Base-by-base conservation (phyloP, 805 yeast species). In the Maudiozyma serrabonitensis region DNA sequence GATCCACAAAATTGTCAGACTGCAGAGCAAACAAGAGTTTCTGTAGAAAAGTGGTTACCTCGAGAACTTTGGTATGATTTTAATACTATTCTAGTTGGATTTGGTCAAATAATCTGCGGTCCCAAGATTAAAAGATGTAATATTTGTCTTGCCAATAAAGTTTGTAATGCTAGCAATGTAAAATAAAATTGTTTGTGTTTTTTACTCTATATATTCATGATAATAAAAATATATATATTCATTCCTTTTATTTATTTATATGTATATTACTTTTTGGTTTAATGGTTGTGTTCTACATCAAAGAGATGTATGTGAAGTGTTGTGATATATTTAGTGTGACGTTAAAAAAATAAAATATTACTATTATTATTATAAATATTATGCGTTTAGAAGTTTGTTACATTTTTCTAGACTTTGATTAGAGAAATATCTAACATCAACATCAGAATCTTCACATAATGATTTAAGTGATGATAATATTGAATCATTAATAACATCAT, bases 341-440 rank as follows among this genome's bases (percentile, higher is more conserved):
- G 12, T 28, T 28, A 13, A 34, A 34, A 34, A 34, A 12, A 31
- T 3, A 31, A 6, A 31, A 28, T 28, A 28, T 23, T 15, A 26
- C 23, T 41, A n/a, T 23, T 41, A 41, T 18, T 41, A 41, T 41
- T 41, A n/a, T 41, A 15, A n/a, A 13, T 41, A 31, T 42, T 28
- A 18, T n/a, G 15, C 9, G 18, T 13, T 37, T 26, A 52, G 34
- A 13, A 55, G 42, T 32, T 41, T 46, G 41, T 53, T 55, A 47
- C 66, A 63, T 48, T 62, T 61, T 48, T 71, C 72, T 55, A 79
- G 66, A 54, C 90, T 82, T 67, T 83, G 77, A 48, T 73, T 73
- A 7, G 96, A 89, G 69, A 81, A 93, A 69, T 75, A 91, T 63
- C 89, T 80, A 54, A 93, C 99, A 69, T 93, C 99, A 23, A 80